Evolutionary conservation across 2,329 filamentous ascomycete species (phyloP).

Genomic region (Colletotrichum eleusines): DNA sequence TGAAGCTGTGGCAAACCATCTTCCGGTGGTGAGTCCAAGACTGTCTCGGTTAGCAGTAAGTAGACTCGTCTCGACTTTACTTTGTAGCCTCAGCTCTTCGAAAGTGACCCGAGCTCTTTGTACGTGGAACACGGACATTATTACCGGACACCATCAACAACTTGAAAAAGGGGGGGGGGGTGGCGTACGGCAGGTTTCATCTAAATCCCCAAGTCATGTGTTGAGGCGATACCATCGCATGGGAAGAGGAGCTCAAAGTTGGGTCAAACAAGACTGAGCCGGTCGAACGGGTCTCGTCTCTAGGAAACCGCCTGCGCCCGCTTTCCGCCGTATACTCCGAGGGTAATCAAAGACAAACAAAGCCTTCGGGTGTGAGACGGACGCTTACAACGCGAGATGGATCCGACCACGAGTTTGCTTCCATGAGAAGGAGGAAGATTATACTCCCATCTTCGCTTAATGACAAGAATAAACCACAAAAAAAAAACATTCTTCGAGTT

Average conservation of each 20-base stretch:
- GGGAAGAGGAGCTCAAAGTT: constrained; percentile 19
- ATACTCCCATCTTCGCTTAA: background rate
- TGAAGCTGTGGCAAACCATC: background rate
- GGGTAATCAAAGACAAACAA: constrained; percentile 22
- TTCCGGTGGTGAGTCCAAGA: background rate
- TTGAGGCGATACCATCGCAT: constrained; percentile 6
- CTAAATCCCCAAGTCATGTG: constrained; percentile 18
- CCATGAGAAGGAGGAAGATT: background rate
- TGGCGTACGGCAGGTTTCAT: background rate
- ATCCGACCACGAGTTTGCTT: constrained; percentile 11
- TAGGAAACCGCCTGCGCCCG: background rate
- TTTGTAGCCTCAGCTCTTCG: no score
- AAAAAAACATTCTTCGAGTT: background rate
- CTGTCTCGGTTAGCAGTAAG: constrained; percentile 30
- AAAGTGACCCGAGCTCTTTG: background rate
- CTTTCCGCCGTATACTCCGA: constrained; percentile 16
- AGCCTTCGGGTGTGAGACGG: constrained; percentile 21
- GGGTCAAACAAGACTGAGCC: background rate
- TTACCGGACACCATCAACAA: background rate
- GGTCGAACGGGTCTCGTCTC: background rate
- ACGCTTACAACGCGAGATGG: background rate
- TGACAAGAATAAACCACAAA: background rate
- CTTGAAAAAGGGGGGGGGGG: no score
- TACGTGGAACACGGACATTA: background rate
- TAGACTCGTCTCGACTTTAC: background rate